Base-by-base conservation (phyloP, 192 early-diverging fungal species). In the Coemansia sp. region DNA sequence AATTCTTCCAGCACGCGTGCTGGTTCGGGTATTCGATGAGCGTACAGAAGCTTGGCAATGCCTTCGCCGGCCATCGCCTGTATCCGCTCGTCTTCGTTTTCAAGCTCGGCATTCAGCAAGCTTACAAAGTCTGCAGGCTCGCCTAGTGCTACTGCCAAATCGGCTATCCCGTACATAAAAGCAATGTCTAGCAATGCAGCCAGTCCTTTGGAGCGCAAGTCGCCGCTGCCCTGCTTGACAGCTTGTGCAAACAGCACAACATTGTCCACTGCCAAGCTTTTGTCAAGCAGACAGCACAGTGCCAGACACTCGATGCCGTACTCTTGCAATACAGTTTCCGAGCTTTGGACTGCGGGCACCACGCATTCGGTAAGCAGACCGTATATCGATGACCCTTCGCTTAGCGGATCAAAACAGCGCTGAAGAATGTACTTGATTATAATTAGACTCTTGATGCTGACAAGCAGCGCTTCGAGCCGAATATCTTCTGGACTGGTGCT, bases 281-380 rank as follows among this genome's bases (percentile, higher is more conserved):
- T 86, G 64, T 94, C 91, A 28, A 91, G 63, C 14, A 83, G 67
- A 61, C 92, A 94, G 50, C 81, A 81, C 23, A 94, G 80, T 11
- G 88, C 89, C 47, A 94, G 79, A 57, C 92, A 94, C 48, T 92
- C 86, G 30, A 94, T 74, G 20, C 89, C 92, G 36, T 87, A 81
- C 63, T 90, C 87, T 38, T 87, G 83, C 28, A 92, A 57, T 4
- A 87, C 65, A 10, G 80, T 72, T 42, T 92, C 87, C 2, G 72
- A 66, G 60, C 79, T 82, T 72, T 83, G 81, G 18, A 92, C 78
- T 2, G 87, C 84, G 0, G 90, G 90, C 33, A 88, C 82, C 23
- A 92, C 80, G 55, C 85, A 63, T 19, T 89, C 84, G 35, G 85
- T 88, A 44, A 90, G 63, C 28, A 92, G 71, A 40, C 84, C 90